These are phyloP conservation scores for Colletotrichum musae DNA, from an alignment of 2,329 filamentous ascomycete genomes.

Conservation along the genomic window DNA sequence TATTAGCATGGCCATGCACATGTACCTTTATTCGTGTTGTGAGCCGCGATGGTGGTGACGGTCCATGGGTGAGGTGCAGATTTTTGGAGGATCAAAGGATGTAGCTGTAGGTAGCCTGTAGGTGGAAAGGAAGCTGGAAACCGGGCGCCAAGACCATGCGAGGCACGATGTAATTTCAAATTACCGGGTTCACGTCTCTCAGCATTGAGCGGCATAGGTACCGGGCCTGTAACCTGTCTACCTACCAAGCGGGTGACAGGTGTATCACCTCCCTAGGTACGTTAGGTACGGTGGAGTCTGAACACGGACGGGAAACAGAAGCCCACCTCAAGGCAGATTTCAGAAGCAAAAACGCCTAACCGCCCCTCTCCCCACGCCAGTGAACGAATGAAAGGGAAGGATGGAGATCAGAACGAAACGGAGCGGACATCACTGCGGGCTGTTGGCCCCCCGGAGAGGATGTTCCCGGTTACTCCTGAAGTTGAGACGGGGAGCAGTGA, in stretches of 20 bases:
- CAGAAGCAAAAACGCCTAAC: constrained; percentile 35
- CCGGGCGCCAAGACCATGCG: constrained; percentile 35
- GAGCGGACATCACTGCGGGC: too few relatives aligned
- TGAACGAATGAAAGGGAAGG: background rate
- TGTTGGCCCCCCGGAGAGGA: background rate
- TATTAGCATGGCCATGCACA: too few relatives aligned
- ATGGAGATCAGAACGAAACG: too few relatives aligned
- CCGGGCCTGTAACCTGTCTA: too few relatives aligned
- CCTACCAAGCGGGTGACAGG: too few relatives aligned
- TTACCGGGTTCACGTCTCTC: constrained; percentile 34
- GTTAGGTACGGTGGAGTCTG: constrained; percentile 13
- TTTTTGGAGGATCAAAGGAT: background rate
- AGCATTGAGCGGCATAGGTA: background rate
- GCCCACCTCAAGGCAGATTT: constrained; percentile 37
- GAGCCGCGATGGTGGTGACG: background rate
- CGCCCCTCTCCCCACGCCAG: background rate
- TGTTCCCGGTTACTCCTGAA: constrained; percentile 5
- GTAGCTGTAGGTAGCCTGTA: too few relatives aligned
- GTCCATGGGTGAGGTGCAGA: background rate
- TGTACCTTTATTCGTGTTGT: too few relatives aligned
- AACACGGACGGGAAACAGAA: constrained; percentile 30
- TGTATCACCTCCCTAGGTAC: background rate
- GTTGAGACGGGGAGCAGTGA: background rate
- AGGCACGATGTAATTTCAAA: constrained; percentile 38
- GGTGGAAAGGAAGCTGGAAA: background rate